Evolutionary conservation across 306 rosid genomes (phyloP).

Genomic region (Cyamopsis tetragonoloba): DNA sequence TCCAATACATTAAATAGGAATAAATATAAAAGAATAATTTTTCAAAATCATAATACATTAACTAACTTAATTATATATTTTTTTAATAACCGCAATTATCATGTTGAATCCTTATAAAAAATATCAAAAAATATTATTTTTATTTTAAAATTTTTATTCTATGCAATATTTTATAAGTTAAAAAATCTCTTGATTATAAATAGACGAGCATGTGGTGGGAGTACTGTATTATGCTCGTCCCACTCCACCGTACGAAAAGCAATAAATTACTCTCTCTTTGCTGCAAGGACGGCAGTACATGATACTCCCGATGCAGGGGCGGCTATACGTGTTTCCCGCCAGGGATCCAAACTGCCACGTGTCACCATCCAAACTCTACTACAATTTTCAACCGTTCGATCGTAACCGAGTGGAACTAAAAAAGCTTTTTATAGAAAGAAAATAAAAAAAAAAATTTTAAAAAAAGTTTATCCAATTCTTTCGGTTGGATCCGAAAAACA

Average conservation of each 20-base stretch:
- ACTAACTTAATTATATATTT: too few species aligned
- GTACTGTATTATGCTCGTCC: too few species aligned
- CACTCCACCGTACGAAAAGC: neutral
- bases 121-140: too few species aligned
- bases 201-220: too few species aligned
- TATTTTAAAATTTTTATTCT: too few species aligned
- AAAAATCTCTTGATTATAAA: too few species aligned
- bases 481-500: neutral
- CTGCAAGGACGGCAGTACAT: slow-evolving; percentile 14
- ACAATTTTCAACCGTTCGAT: slow-evolving; percentile 6
- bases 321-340: slow-evolving; percentile 17
- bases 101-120: too few species aligned
- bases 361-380: neutral
- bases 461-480: neutral
- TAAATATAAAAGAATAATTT: too few species aligned
- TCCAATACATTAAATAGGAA: too few species aligned
- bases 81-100: too few species aligned
- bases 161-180: too few species aligned
- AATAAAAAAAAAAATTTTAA: neutral
- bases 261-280: neutral
- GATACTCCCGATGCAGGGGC: neutral
- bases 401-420: neutral
- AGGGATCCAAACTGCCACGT: slow-evolving; percentile 5
- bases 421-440: neutral
- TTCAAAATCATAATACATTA: too few species aligned